phyloP scores from a whole-genome alignment of 2,329 filamentous ascomycete genomes.

The Trichophyton benhamiae region DNA sequence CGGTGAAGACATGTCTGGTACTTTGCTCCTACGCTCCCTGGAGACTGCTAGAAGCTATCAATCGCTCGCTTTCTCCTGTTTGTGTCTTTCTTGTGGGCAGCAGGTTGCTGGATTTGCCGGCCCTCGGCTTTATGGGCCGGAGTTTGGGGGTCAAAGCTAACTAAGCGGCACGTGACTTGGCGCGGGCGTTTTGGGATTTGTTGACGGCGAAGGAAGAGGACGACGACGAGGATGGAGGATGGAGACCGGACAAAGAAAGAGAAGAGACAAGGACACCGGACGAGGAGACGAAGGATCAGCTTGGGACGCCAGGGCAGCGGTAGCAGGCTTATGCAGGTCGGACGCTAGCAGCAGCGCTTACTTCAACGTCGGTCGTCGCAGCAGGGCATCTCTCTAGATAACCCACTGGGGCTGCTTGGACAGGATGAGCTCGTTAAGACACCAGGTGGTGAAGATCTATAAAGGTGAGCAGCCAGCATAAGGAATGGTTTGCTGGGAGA shows the following conservation, averaged over 20 bases:
- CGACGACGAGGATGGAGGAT: not conserved
- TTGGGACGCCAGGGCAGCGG: not conserved
- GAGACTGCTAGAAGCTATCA: not conserved
- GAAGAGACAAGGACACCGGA: not conserved
- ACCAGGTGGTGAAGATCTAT: conserved; percentile 73
- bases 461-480: conserved; percentile 49
- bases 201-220: too few relatives aligned
- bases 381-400: too few relatives aligned
- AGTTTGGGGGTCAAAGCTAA: not conserved
- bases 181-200: too few relatives aligned
- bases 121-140: not conserved
- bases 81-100: too few relatives aligned
- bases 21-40: not conserved
- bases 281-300: not conserved
- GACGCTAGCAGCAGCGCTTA: not conserved
- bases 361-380: not conserved
- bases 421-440: conserved; percentile 48
- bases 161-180: not conserved
- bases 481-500: not conserved
- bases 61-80: not conserved
- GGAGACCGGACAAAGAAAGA: not conserved
- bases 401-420: not conserved
- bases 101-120: not conserved
- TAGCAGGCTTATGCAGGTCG: not conserved
- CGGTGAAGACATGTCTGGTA: not conserved